These are phyloP conservation scores for Ogataea glucozyma DNA, from an alignment of 805 yeast species.

Conservation along the genomic window DNA sequence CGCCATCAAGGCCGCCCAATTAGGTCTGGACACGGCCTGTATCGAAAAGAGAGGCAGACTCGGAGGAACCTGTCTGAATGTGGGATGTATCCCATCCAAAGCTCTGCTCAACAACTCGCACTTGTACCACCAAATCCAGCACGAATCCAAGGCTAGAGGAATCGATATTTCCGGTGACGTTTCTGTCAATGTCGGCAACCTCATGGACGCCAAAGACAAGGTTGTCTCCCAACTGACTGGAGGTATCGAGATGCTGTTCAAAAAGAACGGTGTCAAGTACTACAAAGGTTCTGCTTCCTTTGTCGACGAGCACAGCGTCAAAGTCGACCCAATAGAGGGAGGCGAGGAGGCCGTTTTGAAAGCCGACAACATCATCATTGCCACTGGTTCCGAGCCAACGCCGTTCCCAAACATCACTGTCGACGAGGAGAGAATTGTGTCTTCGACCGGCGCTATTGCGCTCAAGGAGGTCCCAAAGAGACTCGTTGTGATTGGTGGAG, in stretches of 20 bases:
- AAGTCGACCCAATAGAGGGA: constrained; percentile 86
- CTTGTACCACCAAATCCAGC: constrained; percentile 82
- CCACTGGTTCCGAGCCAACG: constrained; percentile 98
- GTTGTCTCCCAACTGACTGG: constrained; percentile 87
- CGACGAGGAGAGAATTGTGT: constrained; percentile 95
- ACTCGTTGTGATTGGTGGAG: constrained; percentile 95
- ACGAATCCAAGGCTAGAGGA: constrained; percentile 86
- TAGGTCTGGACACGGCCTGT: constrained; percentile 93
- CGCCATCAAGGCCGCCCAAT: constrained; percentile 97
- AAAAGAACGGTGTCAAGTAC: constrained; percentile 92
- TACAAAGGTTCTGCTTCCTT: constrained; percentile 92
- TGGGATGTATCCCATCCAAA: constrained; percentile 98
- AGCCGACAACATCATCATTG: constrained; percentile 89
- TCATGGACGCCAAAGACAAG: constrained; percentile 90
- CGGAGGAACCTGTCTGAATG: constrained; percentile 98
- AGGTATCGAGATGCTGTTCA: constrained; percentile 93
- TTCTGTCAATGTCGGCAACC: constrained; percentile 67
- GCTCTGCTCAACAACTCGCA: constrained; percentile 94
- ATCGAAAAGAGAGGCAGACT: constrained; percentile 93
- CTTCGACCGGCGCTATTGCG: constrained; percentile 89
- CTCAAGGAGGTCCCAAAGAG: constrained; percentile 90
- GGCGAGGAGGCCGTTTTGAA: constrained; percentile 68
- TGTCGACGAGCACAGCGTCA: constrained; percentile 72
- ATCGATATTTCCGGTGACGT: constrained; percentile 77
- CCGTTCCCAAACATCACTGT: constrained; percentile 98